Evolutionary conservation across 805 yeast species (phyloP).

Genomic region (Starmerella stellata): DNA sequence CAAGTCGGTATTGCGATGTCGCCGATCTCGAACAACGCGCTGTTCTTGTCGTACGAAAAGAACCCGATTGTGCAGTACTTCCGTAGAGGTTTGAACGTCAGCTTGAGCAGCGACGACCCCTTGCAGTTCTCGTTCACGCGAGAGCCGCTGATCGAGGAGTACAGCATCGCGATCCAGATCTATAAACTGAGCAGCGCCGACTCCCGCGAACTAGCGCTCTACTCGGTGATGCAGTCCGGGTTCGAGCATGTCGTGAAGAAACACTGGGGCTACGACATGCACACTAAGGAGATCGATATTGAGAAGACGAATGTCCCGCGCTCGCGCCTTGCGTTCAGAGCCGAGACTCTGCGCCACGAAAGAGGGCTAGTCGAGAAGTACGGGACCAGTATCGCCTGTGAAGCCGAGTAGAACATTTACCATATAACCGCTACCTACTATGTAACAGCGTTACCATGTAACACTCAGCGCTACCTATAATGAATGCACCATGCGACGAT

Average conservation of each 20-base stretch:
- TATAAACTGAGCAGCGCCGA: constrained; percentile 87
- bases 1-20: constrained; percentile 98
- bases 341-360: constrained; percentile 64
- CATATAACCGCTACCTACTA: too few relatives aligned
- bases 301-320: constrained; percentile 92
- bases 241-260: constrained; percentile 71
- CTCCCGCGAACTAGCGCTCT: constrained; percentile 90
- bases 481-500: too few relatives aligned
- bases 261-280: constrained; percentile 71
- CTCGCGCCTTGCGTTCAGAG: constrained; percentile 65
- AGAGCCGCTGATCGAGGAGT: constrained; percentile 94
- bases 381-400: constrained; percentile 5
- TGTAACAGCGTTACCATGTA: too few relatives aligned
- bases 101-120: constrained; percentile 94
- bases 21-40: constrained; percentile 88
- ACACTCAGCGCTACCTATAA: too few relatives aligned
- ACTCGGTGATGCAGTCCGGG: constrained; percentile 86
- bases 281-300: constrained; percentile 50
- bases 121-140: constrained; percentile 90
- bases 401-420: not conserved
- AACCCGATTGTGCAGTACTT: constrained; percentile 87
- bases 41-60: constrained; percentile 88
- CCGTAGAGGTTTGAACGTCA: constrained; percentile 83
- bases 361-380: constrained; percentile 27
- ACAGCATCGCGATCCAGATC: constrained; percentile 95